Conservation (phyloP, 257 asterid genomes). For the Datura wrightii region DNA sequence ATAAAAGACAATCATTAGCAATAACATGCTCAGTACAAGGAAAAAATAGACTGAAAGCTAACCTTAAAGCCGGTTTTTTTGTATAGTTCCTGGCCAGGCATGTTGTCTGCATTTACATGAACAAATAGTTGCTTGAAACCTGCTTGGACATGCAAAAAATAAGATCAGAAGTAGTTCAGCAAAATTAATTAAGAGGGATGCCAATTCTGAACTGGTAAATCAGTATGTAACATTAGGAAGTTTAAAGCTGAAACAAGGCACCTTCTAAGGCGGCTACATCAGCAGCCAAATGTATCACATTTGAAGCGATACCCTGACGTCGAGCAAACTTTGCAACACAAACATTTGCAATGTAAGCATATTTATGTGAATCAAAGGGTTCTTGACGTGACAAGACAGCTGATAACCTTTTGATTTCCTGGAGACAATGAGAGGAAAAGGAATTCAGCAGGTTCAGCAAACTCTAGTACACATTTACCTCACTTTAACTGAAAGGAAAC, state of each 20-base stretch:
- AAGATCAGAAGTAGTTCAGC: not conserved
- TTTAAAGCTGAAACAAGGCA: slow-evolving; percentile 40
- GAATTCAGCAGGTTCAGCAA: not conserved
- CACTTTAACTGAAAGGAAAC: not conserved
- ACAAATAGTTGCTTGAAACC: slow-evolving; percentile 80
- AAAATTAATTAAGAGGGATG: not conserved
- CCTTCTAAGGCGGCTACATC: slow-evolving; percentile 72
- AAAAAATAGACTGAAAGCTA: slow-evolving; percentile 28
- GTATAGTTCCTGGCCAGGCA: slow-evolving; percentile 78
- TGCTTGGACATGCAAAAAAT: slow-evolving; percentile 46
- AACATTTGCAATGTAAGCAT: slow-evolving; percentile 89
- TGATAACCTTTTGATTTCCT: slow-evolving; percentile 67
- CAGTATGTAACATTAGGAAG: not conserved
- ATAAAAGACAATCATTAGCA: not conserved
- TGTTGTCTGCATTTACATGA: slow-evolving; percentile 81
- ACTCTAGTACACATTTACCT: not conserved
- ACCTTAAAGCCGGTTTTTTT: slow-evolving; percentile 81
- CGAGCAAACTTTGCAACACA: slow-evolving; percentile 92
- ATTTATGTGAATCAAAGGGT: slow-evolving; percentile 66
- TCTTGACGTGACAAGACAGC: slow-evolving; percentile 67
- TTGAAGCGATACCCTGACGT: slow-evolving; percentile 89
- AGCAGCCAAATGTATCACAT: slow-evolving; percentile 74
- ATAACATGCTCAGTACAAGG: not conserved
- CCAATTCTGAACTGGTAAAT: not conserved
- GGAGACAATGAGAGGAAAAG: slow-evolving; percentile 32